Percentiles rank a stretch among this genome's conserved stretches.
Evolutionary conservation across 2,329 filamentous ascomycete genomes (phyloP).

Genomic region (Fusarium praegraminearum): DNA sequence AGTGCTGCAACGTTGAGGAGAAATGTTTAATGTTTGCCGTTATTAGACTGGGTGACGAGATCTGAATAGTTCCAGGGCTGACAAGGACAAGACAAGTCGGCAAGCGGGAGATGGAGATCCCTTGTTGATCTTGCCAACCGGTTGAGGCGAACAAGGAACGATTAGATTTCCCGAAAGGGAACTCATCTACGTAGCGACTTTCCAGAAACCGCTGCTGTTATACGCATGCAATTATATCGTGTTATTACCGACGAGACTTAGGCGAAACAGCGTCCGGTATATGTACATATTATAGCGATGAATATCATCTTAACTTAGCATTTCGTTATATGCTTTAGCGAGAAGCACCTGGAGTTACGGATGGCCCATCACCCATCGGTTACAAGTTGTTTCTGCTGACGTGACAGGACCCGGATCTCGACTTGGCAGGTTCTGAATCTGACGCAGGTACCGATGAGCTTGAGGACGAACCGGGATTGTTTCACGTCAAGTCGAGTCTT

Average conservation of each 20-base stretch:
- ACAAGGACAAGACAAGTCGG: conserved; percentile 19
- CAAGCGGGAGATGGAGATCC: conserved; percentile 29
- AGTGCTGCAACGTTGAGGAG: conserved; percentile 29
- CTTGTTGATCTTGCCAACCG: conserved; percentile 30
- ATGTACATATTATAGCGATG: not conserved
- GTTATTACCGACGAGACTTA: conserved; percentile 11
- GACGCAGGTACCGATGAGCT: conserved; percentile 37
- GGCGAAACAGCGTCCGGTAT: conserved; percentile 13
- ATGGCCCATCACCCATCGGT: conserved; percentile 6
- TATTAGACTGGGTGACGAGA: conserved; percentile 20
- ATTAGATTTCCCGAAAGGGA: conserved; percentile 26
- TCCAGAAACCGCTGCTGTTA: not conserved
- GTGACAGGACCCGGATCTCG: conserved; percentile 23
- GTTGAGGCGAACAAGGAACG: conserved; percentile 9
- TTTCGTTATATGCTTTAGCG: conserved; percentile 17
- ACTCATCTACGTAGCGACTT: conserved; percentile 21
- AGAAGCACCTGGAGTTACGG: conserved; percentile 16
- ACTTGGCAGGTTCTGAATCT: conserved; percentile 15
- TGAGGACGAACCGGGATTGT: not conserved
- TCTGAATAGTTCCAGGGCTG: conserved; percentile 21
- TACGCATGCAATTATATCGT: not conserved
- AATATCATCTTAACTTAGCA: conserved; percentile 2
- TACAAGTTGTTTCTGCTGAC: conserved; percentile 30
- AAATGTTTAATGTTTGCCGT: conserved; percentile 36
- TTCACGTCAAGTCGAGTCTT: not conserved